Conservation (phyloP, 2,329 filamentous ascomycete species). For the Chrysosporium queenslandicum region DNA sequence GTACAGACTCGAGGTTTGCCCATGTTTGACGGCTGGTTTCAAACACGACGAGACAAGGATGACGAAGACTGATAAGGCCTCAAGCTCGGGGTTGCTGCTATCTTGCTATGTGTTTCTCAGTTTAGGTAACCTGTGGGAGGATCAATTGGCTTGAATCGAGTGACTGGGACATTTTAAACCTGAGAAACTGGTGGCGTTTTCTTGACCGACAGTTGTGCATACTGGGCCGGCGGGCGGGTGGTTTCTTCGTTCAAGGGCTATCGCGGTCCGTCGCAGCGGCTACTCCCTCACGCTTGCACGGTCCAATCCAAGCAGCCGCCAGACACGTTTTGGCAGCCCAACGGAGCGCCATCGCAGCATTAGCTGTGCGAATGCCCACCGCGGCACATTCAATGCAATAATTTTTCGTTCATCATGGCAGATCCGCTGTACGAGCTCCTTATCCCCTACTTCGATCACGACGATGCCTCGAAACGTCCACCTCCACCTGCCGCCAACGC, state of each 20-base stretch:
- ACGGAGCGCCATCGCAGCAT: background rate
- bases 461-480: conserved; percentile 28
- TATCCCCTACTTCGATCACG: conserved; percentile 47
- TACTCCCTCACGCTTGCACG: background rate
- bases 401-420: conserved; percentile 43
- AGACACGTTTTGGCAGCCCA: background rate
- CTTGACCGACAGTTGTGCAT: conserved; percentile 4
- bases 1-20: conserved; percentile 47
- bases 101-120: background rate
- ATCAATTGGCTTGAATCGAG: background rate
- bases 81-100: background rate
- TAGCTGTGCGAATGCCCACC: background rate
- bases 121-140: no score
- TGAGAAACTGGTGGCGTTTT: background rate
- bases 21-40: conserved; percentile 31
- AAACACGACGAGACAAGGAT: background rate
- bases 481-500: conserved; percentile 27
- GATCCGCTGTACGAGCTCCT: conserved; percentile 69
- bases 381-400: background rate
- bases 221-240: background rate
- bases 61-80: background rate
- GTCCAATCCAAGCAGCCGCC: background rate
- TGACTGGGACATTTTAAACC: background rate
- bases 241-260: background rate
- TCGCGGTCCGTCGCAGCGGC: background rate